phyloP scores from a whole-genome alignment of 2,329 filamentous ascomycete species.

The Stagonosporopsis chrysanthemi region DNA sequence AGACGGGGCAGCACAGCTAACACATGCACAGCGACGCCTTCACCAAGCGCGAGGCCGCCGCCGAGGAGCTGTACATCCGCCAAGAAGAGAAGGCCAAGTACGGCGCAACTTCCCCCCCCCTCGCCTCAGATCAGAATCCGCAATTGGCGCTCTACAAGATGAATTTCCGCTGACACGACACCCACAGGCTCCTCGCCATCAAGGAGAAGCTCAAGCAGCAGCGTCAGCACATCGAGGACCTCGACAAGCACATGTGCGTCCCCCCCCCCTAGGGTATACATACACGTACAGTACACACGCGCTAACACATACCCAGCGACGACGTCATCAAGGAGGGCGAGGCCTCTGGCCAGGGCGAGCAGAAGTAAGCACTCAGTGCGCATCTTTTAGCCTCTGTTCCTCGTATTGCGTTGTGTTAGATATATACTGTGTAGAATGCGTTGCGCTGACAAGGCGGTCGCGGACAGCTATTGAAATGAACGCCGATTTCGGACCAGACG shows the following conservation, averaged over 20 bases:
- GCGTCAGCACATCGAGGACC: constrained; percentile 81
- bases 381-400: constrained; percentile 20
- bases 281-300: background rate
- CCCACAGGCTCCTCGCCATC: constrained; percentile 69
- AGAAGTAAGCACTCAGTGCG: constrained; percentile 37
- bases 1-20: constrained; percentile 12
- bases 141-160: background rate
- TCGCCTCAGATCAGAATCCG: background rate
- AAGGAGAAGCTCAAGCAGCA: constrained; percentile 75
- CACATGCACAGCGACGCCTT: constrained; percentile 76
- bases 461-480: constrained; percentile 23
- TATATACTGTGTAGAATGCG: constrained; percentile 22
- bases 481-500: background rate
- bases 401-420: constrained; percentile 11
- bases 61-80: constrained; percentile 84
- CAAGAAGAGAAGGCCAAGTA: constrained; percentile 88
- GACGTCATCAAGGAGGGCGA: constrained; percentile 77
- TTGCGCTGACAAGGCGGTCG: constrained; percentile 28
- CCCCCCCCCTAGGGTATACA: background rate
- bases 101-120: constrained; percentile 21
- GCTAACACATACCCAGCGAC: constrained; percentile 63
- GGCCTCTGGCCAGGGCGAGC: constrained; percentile 69
- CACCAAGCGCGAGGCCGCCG: constrained; percentile 87
- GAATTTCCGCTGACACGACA: constrained; percentile 22
- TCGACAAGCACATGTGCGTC: constrained; percentile 84